Evolutionary conservation across 2,329 filamentous ascomycete species (phyloP), one percentile per base, ranked within the genome.

Genomic region (Pyricularia pennisetigena): DNA sequence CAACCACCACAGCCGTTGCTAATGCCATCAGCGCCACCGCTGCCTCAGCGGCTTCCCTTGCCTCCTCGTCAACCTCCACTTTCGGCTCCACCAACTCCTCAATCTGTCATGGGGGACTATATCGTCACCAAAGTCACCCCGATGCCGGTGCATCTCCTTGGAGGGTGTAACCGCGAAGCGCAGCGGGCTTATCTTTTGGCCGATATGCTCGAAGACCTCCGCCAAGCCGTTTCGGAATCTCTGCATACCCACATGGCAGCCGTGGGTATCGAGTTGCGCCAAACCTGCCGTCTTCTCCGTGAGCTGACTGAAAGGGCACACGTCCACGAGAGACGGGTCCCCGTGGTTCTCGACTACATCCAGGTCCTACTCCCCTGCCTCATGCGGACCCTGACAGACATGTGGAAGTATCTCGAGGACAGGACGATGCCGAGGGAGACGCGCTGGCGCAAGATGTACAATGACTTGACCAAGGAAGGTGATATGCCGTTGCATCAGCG

Each of bases 371-470:
- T 89, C 2, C 86, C 86, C 0, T 86, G 85, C 68, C 76, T 88
- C 23, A 80, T 79, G 67, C 81, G 78, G 68, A 83, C 83, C 0
- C 74, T 89, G 20, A 75, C 79, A 61, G 85, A 88, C 70, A 88
- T 89, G 71, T 81, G 76, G 59, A 70, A 69, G 9, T 81, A 81
- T 74, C 83, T 86, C 72, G 81, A 86, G 41, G 82, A 88, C 72
- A 81, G 78, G 49, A 78, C 78, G 4, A 71, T 82, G 61, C 77
- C 79, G 23, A 82, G 80, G 68, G 79, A 83, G 70, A 77, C 80
- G 49, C 81, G 85, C 68, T 89, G 87, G 86, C 80, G 82, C 61
- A 81, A 80, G 71, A 88, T 88, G 85, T 86, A 83, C 72, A 80
- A 87, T 74, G 76, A 78, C 5, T 81, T 88, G 80, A 81, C 79